These are phyloP conservation scores for Pestalotiopsis sp. DNA, from an alignment of 2,329 filamentous ascomycete genomes.

Conservation along the genomic window DNA sequence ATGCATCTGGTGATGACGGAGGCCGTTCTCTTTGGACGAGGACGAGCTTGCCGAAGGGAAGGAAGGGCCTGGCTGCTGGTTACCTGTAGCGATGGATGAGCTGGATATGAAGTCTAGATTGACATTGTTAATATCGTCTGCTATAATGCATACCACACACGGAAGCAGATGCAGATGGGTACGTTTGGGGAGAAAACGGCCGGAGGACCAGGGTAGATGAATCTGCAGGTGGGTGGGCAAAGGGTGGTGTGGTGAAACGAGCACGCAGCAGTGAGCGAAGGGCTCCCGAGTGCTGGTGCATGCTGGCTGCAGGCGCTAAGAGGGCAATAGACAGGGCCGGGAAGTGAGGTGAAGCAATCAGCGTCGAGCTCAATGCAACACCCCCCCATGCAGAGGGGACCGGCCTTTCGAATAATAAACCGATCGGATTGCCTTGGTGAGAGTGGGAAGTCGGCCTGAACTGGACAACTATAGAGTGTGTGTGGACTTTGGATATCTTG, in stretches of 20 bases:
- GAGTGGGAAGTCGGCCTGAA: too few relatives aligned
- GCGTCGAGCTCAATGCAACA: constrained; percentile 5
- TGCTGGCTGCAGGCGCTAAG: constrained; percentile 10
- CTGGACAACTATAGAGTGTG: too few relatives aligned
- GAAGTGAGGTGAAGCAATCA: constrained; percentile 10
- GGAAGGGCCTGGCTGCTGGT: background rate
- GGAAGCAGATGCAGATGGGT: constrained; percentile 8
- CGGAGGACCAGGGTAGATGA: constrained; percentile 4
- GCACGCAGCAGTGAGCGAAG: constrained; percentile 4
- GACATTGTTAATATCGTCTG: constrained; percentile 11
- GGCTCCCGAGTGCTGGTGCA: constrained; percentile 6
- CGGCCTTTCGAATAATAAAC: constrained; percentile 8
- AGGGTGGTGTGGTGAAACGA: constrained; percentile 12
- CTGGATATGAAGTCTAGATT: constrained; percentile 11
- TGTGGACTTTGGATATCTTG: background rate
- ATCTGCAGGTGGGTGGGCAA: background rate
- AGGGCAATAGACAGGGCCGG: constrained; percentile 5
- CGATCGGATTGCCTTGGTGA: constrained; percentile 5
- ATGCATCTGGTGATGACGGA: background rate
- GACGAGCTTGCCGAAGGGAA: background rate
- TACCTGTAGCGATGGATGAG: background rate
- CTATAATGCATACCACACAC: constrained; percentile 6
- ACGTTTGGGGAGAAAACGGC: constrained; percentile 12
- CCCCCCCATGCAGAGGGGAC: constrained; percentile 7
- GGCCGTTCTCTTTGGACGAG: background rate